Evolutionary conservation across 176 grass and related monocot species (phyloP).

Genomic region (Bromus sterilis): DNA sequence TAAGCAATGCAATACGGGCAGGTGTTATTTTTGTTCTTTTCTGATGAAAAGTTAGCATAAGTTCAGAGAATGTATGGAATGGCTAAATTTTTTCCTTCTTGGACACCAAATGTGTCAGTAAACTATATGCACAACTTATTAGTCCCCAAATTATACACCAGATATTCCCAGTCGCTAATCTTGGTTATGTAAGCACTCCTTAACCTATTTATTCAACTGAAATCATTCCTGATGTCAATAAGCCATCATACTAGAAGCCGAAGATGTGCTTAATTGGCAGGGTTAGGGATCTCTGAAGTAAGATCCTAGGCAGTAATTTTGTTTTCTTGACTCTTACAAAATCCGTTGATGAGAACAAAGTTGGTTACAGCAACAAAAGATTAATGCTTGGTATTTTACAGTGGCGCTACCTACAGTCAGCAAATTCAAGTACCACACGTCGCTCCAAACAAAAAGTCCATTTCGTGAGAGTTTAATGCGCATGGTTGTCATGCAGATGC

Average conservation of each 20-base stretch:
- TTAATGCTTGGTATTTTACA: conserved; percentile 17
- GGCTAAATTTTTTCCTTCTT: not conserved
- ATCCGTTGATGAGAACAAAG: conserved; percentile 18
- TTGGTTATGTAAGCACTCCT: conserved; percentile 18
- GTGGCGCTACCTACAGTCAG: not conserved
- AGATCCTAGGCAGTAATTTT: conserved; percentile 25
- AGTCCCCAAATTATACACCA: not conserved
- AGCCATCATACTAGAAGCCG: not conserved
- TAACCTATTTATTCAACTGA: conserved; percentile 9
- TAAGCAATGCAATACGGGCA: not conserved
- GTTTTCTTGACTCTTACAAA: not conserved
- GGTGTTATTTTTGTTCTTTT: not conserved
- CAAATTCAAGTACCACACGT: not conserved
- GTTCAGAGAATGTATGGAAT: not conserved
- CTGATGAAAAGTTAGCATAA: not conserved
- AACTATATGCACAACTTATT: no score
- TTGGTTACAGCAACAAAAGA: not conserved
- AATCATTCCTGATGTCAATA: not conserved
- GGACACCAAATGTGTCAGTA: not conserved
- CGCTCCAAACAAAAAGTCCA: not conserved
- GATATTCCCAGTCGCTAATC: not conserved
- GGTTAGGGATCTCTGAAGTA: conserved; percentile 17
- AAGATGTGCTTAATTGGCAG: conserved; percentile 6
- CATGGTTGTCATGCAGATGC: not conserved
- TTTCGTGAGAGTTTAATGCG: not conserved